Evolutionary conservation across 225 moss, liverwort and hornwort genomes (phyloP), one percentile per base, ranked within the genome.

Genomic region (Straminergon stramineum): DNA sequence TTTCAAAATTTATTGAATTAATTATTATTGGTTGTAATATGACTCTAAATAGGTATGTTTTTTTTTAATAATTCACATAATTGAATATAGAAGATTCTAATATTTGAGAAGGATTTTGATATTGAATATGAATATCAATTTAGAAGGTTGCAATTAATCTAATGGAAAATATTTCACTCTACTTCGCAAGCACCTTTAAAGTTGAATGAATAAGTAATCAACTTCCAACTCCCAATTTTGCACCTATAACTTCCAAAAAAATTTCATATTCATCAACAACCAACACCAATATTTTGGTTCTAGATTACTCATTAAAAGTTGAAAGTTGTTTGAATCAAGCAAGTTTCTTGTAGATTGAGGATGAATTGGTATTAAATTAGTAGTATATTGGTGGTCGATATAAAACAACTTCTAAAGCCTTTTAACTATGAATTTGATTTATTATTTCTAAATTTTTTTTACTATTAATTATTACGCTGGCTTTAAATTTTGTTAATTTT

Each of bases 391-490:
- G 9, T 26, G 6, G 9, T 43, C 5, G 27, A 15, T 27, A 43
- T 9, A 27, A 41, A 41, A 24, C 7, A 70, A 70, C 5, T 27
- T 73, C 2, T 16, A 6, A 43, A 73, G 10, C 43, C 15, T 73
- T 43, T 0, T 16, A 41, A 27, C 3, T 2, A 27, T 73, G 43
- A 27, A 43, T 43, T 73, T 43, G 9, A 41, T 9, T 73, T 41
- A 15, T 73, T 71, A 26, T 41, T 41, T 71, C 5, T 21, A 41
- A 71, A 24, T 41, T 41, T 4, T 69, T 21, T 12, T 5, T 37
- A 2, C 8, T 71, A 0, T 24, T 8, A 45, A 74, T 3, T 74
- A 74, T 28, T 16, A 28, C 17, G 0, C 1, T 0, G 3, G 28
- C 17, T 2, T 45, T 45, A 6, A 45, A 74, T 74, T 45, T 45